A percentile compares a stretch with the other conserved stretches of the same genome.
Evolutionary conservation across 2,329 filamentous ascomycete genomes (phyloP).

Genomic region (Epichloe sylvatica): DNA sequence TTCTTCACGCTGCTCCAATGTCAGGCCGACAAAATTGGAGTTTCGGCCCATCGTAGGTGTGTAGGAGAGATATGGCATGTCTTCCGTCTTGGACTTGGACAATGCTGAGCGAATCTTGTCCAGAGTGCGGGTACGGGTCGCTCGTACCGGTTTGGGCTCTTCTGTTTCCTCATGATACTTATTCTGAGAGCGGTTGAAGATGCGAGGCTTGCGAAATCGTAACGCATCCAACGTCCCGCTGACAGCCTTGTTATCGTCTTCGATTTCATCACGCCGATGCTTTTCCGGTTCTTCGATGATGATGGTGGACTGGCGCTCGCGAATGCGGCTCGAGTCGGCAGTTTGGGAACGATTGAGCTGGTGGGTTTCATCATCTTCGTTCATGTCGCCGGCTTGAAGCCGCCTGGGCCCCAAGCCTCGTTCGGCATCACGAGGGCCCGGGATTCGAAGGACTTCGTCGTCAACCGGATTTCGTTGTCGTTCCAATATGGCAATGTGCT

Average conservation of each 20-base stretch:
- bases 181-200: conserved; percentile 24
- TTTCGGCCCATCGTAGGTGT: conserved; percentile 86
- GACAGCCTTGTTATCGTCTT: conserved; percentile 29
- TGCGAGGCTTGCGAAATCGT: conserved; percentile 29
- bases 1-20: conserved; percentile 85
- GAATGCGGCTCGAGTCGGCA: conserved; percentile 12
- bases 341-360: conserved; percentile 11
- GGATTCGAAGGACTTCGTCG: conserved; percentile 68
- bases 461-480: conserved; percentile 66
- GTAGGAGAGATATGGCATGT: conserved; percentile 87
- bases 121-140: conserved; percentile 34
- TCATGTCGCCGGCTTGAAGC: conserved; percentile 28
- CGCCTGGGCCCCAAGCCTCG: conserved; percentile 57
- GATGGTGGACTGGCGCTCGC: conserved; percentile 40
- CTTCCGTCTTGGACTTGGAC: conserved; percentile 38
- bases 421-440: conserved; percentile 82
- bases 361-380: conserved; percentile 21
- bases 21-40: conserved; percentile 78
- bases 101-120: conserved; percentile 43
- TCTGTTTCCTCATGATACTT: conserved; percentile 24
- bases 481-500: conserved; percentile 79
- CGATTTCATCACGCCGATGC: conserved; percentile 21
- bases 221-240: conserved; percentile 27
- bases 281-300: conserved; percentile 51
- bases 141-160: conserved; percentile 12